These are phyloP conservation scores for Incumbomyces delicatus DNA, from an alignment of 2,329 filamentous ascomycete species.

Conservation along the genomic window DNA sequence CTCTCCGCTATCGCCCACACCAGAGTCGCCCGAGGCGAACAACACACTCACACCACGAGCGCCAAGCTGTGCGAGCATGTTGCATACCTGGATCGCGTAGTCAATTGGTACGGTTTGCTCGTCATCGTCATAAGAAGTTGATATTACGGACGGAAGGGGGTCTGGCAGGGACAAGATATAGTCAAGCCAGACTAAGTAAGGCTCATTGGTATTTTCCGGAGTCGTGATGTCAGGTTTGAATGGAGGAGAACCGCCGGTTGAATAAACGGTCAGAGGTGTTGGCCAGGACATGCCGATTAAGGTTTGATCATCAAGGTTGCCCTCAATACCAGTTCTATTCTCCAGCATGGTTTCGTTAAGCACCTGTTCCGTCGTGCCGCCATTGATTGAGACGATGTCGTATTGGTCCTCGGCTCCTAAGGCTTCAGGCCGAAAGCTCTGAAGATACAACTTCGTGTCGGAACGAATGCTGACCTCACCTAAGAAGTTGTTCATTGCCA, in stretches of 20 bases:
- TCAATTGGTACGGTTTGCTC: constrained; percentile 54
- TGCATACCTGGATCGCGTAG: constrained; percentile 55
- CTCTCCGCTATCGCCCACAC: constrained; percentile 41
- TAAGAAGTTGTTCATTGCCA: constrained; percentile 40
- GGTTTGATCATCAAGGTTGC: constrained; percentile 51
- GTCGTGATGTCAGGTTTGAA: constrained; percentile 10
- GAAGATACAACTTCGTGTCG: constrained; percentile 27
- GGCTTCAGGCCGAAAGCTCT: constrained; percentile 29
- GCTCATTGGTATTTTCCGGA: constrained; percentile 50
- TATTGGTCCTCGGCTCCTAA: constrained; percentile 26
- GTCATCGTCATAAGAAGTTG: constrained; percentile 57
- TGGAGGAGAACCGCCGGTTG: constrained; percentile 39
- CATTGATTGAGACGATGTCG: constrained; percentile 27
- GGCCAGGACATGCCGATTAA: constrained; percentile 47
- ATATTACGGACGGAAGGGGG: constrained; percentile 51
- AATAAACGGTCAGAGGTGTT: constrained; percentile 46
- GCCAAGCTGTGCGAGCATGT: constrained; percentile 54
- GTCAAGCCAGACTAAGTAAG: constrained; percentile 53
- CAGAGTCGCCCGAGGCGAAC: constrained; percentile 51
- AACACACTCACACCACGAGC: constrained; percentile 55
- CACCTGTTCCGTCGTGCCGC: constrained; percentile 24
- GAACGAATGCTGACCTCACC: constrained; percentile 40
- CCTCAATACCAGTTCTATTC: constrained; percentile 43
- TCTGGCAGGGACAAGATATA: constrained; percentile 44
- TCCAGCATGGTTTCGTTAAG: constrained; percentile 22